Evolutionary conservation across 306 rosid genomes (phyloP).

Genomic region (Cercis canadensis): DNA sequence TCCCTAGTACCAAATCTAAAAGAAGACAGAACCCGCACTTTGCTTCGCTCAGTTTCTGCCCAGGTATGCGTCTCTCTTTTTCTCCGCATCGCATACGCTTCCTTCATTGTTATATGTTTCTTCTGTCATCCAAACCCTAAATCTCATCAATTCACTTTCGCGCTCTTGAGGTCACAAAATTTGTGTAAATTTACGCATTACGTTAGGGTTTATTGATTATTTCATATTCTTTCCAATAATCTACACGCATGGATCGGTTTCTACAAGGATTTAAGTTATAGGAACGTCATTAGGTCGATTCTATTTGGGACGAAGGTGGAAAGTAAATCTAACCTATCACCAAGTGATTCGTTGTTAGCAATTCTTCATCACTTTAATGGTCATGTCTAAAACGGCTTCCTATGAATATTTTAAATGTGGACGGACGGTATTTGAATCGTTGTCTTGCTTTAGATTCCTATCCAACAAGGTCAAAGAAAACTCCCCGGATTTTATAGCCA

Average conservation of each 20-base stretch:
- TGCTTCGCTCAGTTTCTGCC: not conserved
- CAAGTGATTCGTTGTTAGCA: no score
- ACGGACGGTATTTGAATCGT: not conserved
- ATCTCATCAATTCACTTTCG: not conserved
- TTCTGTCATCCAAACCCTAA: not conserved
- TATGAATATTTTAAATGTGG: not conserved
- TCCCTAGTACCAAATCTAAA: not conserved
- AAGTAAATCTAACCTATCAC: not conserved
- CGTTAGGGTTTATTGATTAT: not conserved
- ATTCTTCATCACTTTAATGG: conserved; percentile 10
- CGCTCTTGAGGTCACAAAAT: no score
- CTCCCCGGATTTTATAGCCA: no score
- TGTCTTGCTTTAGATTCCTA: not conserved
- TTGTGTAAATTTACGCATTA: no score
- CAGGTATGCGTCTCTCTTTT: conserved; percentile 6
- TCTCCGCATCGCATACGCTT: no score
- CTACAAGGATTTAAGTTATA: no score
- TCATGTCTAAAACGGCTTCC: not conserved
- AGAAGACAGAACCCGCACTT: not conserved
- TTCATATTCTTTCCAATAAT: conserved; percentile 1
- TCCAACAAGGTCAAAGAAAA: not conserved
- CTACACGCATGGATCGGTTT: not conserved
- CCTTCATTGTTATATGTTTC: not conserved
- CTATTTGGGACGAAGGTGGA: not conserved
- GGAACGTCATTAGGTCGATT: not conserved